Conservation (phyloP, 352 stramenopile species). For the Pseudoperonospora humuli region DNA sequence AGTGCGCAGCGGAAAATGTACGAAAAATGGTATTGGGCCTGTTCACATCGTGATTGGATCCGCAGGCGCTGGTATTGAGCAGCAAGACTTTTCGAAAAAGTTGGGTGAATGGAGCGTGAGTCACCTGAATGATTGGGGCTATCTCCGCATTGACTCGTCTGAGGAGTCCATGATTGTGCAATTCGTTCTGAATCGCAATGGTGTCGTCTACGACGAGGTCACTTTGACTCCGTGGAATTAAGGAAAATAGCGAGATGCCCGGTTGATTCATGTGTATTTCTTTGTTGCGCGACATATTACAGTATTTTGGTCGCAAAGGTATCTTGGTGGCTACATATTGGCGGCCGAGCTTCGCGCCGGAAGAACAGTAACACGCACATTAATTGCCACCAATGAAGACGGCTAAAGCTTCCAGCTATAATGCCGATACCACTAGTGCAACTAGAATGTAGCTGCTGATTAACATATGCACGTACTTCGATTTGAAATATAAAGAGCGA, state of each 20-base stretch:
- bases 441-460: too few species aligned
- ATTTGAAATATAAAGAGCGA: too few species aligned
- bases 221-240: conserved; percentile 48
- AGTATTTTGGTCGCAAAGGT: too few species aligned
- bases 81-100: conserved; percentile 47
- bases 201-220: conserved; percentile 71
- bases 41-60: conserved; percentile 87
- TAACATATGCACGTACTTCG: too few species aligned
- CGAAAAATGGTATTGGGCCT: conserved; percentile 48
- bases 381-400: too few species aligned
- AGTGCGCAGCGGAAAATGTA: conserved; percentile 66
- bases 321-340: too few species aligned
- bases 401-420: too few species aligned
- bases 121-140: conserved; percentile 74
- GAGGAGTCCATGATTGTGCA: conserved; percentile 60
- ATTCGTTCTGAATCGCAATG: conserved; percentile 79
- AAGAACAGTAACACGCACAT: too few species aligned
- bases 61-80: conserved; percentile 67
- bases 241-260: neutral
- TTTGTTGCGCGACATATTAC: too few species aligned
- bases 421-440: too few species aligned
- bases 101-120: conserved; percentile 76
- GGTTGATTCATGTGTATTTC: too few species aligned
- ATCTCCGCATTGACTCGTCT: conserved; percentile 54
- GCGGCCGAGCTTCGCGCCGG: too few species aligned